Evolutionary conservation across 306 rosid species (phyloP).

Genomic region (Biancaea sappan): DNA sequence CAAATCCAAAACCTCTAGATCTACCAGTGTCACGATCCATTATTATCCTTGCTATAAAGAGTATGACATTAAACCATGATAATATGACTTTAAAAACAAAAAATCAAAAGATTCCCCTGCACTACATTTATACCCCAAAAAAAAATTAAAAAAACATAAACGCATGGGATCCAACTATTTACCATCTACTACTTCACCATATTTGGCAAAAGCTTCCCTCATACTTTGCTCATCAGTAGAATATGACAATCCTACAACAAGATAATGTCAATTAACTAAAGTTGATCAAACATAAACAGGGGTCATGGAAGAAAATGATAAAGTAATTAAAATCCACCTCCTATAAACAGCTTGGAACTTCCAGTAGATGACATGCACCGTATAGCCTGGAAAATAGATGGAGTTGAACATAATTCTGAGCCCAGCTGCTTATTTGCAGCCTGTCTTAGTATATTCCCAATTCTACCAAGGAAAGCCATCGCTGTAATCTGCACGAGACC

Average conservation of each 20-base stretch:
- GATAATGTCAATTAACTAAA: neutral
- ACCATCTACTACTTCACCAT: constrained; percentile 88
- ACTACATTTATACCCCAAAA: neutral
- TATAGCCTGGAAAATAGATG: constrained; percentile 59
- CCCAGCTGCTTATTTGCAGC: constrained; percentile 49
- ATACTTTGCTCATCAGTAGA: constrained; percentile 68
- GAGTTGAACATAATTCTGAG: constrained; percentile 49
- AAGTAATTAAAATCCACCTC: constrained; percentile 58
- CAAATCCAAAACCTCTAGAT: constrained; percentile 91
- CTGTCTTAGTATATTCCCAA: constrained; percentile 73
- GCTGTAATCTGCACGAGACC: constrained; percentile 39
- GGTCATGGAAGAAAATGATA: neutral
- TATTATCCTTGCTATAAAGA: constrained; percentile 67
- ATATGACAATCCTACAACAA: constrained; percentile 65
- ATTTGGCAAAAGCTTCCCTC: constrained; percentile 71
- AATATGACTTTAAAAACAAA: neutral
- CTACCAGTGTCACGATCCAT: constrained; percentile 80
- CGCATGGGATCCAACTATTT: neutral
- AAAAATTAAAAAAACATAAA: neutral
- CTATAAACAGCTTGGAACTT: constrained; percentile 72
- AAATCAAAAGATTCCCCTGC: neutral
- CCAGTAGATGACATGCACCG: constrained; percentile 66
- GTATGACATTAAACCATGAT: constrained; percentile 4
- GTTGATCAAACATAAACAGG: neutral
- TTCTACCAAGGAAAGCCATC: constrained; percentile 82